Conservation (phyloP, 495 filamentous ascomycete genomes). For the Neurospora pannonica region DNA sequence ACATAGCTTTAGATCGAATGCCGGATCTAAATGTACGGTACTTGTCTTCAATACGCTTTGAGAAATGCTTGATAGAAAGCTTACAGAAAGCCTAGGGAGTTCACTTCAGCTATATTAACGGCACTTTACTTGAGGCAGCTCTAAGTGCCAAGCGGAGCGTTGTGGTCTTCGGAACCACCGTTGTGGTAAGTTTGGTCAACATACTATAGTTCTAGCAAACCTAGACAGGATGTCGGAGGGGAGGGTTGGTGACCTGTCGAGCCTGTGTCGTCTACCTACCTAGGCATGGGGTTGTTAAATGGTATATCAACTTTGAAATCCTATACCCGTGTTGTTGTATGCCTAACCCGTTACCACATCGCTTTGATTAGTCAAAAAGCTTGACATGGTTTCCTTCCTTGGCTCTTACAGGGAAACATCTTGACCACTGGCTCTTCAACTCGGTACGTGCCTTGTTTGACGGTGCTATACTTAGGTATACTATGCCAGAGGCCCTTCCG, state of each 20-base stretch:
- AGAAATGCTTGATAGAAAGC: neutral
- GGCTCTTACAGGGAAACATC: neutral
- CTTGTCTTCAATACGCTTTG: neutral
- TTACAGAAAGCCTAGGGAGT: neutral
- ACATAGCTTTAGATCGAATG: neutral
- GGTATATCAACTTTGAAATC: too few species aligned
- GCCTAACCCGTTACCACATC: too few species aligned
- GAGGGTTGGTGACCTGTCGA: neutral
- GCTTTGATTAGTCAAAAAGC: too few species aligned
- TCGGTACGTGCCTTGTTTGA: neutral
- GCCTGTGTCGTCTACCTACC: too few species aligned
- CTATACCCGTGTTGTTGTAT: too few species aligned
- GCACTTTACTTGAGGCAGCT: neutral
- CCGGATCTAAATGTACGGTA: neutral
- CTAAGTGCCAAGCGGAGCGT: neutral
- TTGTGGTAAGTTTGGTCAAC: neutral
- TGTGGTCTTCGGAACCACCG: neutral
- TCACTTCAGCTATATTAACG: neutral
- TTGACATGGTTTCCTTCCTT: neutral
- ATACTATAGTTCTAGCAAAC: neutral
- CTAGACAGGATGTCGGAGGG: neutral
- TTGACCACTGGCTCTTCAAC: neutral
- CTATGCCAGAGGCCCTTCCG: neutral
- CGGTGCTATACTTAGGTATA: neutral
- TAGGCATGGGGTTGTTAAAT: too few species aligned